Evolutionary conservation across 495 filamentous ascomycete genomes (phyloP).

Genomic region (Annulohypoxylon stygium): DNA sequence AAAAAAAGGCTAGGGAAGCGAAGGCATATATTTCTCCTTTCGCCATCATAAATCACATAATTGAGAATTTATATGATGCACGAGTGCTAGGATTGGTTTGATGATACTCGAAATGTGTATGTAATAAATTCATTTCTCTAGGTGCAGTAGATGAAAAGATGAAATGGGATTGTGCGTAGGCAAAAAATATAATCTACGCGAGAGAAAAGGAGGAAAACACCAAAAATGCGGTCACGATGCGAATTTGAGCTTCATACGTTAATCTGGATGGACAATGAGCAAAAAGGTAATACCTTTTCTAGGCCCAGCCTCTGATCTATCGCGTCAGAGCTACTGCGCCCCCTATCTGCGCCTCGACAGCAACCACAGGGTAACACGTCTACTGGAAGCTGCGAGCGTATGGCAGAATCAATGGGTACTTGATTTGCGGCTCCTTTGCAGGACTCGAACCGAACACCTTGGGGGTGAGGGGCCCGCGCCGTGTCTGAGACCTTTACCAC

Average conservation of each 20-base stretch:
- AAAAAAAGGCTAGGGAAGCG: no score
- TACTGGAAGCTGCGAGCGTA: not conserved
- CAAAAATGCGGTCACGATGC: not conserved
- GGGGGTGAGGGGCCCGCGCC: not conserved
- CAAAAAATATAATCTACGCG: not conserved
- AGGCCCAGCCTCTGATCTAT: constrained; percentile 14
- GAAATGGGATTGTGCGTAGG: not conserved
- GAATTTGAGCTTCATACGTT: not conserved
- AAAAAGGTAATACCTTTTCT: not conserved
- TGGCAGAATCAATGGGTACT: constrained; percentile 12
- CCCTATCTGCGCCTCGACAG: constrained; percentile 1
- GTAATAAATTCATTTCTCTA: no score
- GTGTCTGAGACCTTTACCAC: constrained; percentile 10
- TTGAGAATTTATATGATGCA: no score
- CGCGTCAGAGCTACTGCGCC: constrained; percentile 19
- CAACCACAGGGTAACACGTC: constrained; percentile 1
- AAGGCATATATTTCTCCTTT: no score
- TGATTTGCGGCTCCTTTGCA: constrained; percentile 31
- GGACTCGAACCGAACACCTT: constrained; percentile 10
- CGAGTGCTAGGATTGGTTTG: no score
- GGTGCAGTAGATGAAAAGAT: no score
- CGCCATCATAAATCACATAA: no score
- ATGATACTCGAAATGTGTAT: no score
- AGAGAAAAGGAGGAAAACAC: not conserved
- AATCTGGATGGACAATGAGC: no score